phyloP scores from a whole-genome alignment of 2,329 filamentous ascomycete species.

The Microsporum canis region DNA sequence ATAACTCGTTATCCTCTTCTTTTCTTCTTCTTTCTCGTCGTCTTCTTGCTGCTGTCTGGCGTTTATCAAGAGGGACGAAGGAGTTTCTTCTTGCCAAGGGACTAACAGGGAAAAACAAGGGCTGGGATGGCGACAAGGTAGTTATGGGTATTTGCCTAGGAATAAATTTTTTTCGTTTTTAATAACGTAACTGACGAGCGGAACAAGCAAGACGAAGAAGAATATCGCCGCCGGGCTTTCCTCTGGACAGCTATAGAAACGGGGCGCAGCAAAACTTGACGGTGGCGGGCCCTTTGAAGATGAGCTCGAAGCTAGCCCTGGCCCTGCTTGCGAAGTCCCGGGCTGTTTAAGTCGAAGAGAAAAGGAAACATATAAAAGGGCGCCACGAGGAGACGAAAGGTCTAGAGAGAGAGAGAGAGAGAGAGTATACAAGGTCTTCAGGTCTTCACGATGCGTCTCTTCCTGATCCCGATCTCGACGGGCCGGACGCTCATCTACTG shows the following conservation, averaged over 20 bases:
- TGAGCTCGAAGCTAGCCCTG: not conserved
- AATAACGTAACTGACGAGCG: too few species aligned
- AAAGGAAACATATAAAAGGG: too few species aligned
- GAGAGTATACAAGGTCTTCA: not conserved
- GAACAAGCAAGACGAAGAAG: too few species aligned
- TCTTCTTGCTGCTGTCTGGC: not conserved
- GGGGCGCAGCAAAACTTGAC: not conserved
- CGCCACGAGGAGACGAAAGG: not conserved
- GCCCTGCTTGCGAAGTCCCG: not conserved
- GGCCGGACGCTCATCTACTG: constrained; percentile 86
- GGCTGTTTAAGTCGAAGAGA: not conserved
- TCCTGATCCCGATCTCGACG: constrained; percentile 85
- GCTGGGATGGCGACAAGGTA: too few species aligned
- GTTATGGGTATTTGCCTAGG: too few species aligned
- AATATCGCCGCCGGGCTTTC: too few species aligned
- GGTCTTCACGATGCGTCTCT: constrained; percentile 62
- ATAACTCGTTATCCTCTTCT: too few species aligned
- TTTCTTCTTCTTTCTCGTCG: not conserved
- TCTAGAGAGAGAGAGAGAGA: not conserved
- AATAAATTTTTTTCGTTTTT: too few species aligned
- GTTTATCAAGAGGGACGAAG: too few species aligned
- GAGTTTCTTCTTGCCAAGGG: not conserved
- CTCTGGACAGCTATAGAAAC: too few species aligned
- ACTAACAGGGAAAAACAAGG: not conserved
- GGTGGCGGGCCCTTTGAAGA: not conserved